A percentile compares a stretch with the other conserved stretches of the same genome.
Conservation (phyloP, 345 rosid genomes). For the Lepidium aucheri region DNA sequence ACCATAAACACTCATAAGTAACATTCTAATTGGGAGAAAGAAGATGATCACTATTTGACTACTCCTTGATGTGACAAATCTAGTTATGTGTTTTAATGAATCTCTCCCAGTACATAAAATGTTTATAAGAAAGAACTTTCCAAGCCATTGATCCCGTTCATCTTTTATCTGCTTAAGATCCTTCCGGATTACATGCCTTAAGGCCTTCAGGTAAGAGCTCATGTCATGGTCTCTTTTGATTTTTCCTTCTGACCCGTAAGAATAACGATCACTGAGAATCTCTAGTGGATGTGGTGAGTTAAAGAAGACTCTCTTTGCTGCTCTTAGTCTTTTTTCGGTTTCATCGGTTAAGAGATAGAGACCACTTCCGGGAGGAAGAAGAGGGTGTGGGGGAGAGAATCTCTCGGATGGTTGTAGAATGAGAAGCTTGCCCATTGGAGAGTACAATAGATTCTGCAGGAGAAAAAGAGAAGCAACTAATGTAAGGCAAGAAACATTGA, state of each 20-base stretch:
- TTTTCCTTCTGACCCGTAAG: slow-evolving; percentile 84
- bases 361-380: slow-evolving; percentile 91
- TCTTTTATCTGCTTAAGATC: slow-evolving; percentile 59
- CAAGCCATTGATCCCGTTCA: slow-evolving; percentile 36
- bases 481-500: neutral
- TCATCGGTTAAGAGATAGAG: slow-evolving; percentile 45
- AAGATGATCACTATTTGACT: slow-evolving; percentile 67
- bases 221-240: slow-evolving; percentile 90
- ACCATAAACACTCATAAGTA: slow-evolving; percentile 41
- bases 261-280: slow-evolving; percentile 71
- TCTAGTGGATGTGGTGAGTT: slow-evolving; percentile 99
- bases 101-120: slow-evolving; percentile 52
- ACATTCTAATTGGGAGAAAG: slow-evolving; percentile 48
- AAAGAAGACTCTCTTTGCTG: slow-evolving; percentile 65
- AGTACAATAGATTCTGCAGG: slow-evolving; percentile 61
- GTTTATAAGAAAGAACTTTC: slow-evolving; percentile 41
- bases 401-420: slow-evolving; percentile 90
- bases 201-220: slow-evolving; percentile 67
- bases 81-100: slow-evolving; percentile 48
- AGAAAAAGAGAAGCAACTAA: neutral
- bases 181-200: slow-evolving; percentile 54
- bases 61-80: slow-evolving; percentile 60
- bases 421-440: slow-evolving; percentile 93
- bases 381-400: slow-evolving; percentile 77
- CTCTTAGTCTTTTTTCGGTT: slow-evolving; percentile 52